A percentile compares a stretch with the other conserved stretches of the same genome.
phyloP scores from a whole-genome alignment of 1,284 basidiomycete species.

The Naganishia cerealis region DNA sequence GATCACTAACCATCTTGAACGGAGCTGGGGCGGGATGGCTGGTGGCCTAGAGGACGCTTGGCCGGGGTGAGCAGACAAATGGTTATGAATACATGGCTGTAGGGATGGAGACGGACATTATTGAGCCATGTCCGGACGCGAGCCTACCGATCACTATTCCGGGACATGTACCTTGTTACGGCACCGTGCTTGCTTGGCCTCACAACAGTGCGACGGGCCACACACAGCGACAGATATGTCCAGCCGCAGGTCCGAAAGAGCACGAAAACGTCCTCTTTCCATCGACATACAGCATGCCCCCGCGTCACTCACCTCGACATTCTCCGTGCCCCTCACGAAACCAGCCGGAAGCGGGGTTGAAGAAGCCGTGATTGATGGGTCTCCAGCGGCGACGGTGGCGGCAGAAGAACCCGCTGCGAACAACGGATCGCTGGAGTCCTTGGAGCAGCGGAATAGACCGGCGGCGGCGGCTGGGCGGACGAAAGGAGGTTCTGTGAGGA shows the following conservation, averaged over 20 bases:
- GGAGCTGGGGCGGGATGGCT: background rate
- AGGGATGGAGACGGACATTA: background rate
- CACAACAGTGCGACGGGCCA: too few species aligned
- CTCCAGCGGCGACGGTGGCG: background rate
- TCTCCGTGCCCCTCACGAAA: background rate
- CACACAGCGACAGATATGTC: conserved; percentile 4
- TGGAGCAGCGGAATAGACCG: background rate
- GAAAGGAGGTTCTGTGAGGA: background rate
- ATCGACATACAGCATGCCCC: conserved; percentile 6
- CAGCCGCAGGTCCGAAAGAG: conserved; percentile 21
- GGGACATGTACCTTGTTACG: background rate
- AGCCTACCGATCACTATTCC: background rate
- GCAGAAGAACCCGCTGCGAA: background rate
- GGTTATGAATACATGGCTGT: background rate
- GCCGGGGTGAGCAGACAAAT: background rate
- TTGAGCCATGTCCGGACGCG: background rate
- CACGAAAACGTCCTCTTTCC: conserved; percentile 16
- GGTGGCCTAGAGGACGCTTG: background rate
- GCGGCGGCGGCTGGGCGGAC: background rate
- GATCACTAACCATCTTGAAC: conserved; percentile 14
- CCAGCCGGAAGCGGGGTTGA: background rate
- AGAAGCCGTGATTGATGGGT: background rate
- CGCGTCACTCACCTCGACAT: background rate
- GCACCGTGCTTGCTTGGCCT: too few species aligned
- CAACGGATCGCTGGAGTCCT: background rate